Conservation (phyloP, 768 basidiomycete species). For the Asterophora lycoperdoides region DNA sequence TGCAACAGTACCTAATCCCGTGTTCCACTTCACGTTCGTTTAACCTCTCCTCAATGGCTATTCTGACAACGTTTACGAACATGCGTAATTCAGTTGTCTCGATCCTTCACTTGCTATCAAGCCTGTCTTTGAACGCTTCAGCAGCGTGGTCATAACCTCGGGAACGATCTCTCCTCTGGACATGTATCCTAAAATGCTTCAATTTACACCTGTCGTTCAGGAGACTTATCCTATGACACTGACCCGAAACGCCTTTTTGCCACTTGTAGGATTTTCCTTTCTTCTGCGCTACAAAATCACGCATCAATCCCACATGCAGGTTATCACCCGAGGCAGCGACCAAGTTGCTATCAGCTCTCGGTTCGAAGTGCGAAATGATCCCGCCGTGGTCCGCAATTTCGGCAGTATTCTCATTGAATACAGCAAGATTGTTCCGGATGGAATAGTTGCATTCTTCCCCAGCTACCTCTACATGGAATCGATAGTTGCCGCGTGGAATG, state of each 20-base stretch:
- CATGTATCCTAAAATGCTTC: constrained; percentile 99
- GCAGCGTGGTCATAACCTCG: constrained; percentile 96
- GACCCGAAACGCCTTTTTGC: constrained; percentile 92
- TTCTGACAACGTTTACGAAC: constrained; percentile 11
- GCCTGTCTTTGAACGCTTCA: constrained; percentile 97
- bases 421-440: constrained; percentile 96
- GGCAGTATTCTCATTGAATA: constrained; percentile 98
- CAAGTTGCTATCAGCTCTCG: constrained; percentile 98
- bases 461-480: constrained; percentile 99
- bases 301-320: constrained; percentile 40
- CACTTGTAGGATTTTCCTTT: constrained; percentile 55
- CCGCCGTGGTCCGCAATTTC: constrained; percentile 97
- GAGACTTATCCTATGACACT: constrained; percentile 98
- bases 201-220: constrained; percentile 94
- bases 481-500: constrained; percentile 99
- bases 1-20: constrained; percentile 96
- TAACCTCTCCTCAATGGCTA: neutral
- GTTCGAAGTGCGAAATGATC: constrained; percentile 98
- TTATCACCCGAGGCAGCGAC: constrained; percentile 96
- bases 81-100: constrained; percentile 62
- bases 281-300: neutral
- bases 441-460: constrained; percentile 98
- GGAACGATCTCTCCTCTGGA: constrained; percentile 98
- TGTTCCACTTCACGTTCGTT: constrained; percentile 93
- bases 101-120: constrained; percentile 97